Conservation (phyloP, 306 rosid species). For the Quercus parvula region DNA sequence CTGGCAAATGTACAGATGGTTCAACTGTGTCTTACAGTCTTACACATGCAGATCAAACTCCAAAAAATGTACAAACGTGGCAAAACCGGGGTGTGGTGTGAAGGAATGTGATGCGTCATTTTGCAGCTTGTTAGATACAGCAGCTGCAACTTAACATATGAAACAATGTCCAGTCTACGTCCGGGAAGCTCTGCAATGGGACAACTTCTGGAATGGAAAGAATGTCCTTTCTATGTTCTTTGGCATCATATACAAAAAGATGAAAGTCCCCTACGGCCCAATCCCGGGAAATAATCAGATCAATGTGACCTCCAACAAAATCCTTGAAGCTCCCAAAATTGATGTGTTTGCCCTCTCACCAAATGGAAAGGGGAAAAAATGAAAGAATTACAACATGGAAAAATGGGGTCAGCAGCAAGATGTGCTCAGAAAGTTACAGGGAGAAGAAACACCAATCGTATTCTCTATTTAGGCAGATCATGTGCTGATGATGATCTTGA, state of each 20-base stretch:
- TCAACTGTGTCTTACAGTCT: slow-evolving; percentile 18
- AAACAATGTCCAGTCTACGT: slow-evolving; percentile 32
- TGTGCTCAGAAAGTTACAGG: slow-evolving; percentile 44
- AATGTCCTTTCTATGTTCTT: slow-evolving; percentile 26
- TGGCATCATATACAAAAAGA: slow-evolving; percentile 38
- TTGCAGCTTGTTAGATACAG: slow-evolving; percentile 43
- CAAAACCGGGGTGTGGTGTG: slow-evolving; percentile 19
- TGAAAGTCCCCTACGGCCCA: slow-evolving; percentile 40
- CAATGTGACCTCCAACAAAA: slow-evolving; percentile 49
- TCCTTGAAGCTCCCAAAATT: slow-evolving; percentile 43
- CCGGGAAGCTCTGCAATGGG: slow-evolving; percentile 22
- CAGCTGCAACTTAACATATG: slow-evolving; percentile 31
- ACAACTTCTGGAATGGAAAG: slow-evolving; percentile 19
- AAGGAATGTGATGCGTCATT: slow-evolving; percentile 19
- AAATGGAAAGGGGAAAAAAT: slow-evolving; percentile 44
- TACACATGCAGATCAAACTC: slow-evolving; percentile 10
- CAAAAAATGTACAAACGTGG: slow-evolving; percentile 22
- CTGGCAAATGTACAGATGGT: slow-evolving; percentile 9
- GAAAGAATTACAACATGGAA: slow-evolving; percentile 56
- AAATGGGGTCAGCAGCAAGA: slow-evolving; percentile 47
- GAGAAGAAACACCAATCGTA: slow-evolving; percentile 34
- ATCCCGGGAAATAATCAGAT: slow-evolving; percentile 47
- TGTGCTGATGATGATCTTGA: slow-evolving; percentile 45
- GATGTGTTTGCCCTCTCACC: slow-evolving; percentile 50
- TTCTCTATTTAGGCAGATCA: slow-evolving; percentile 39